Evolutionary conservation across 176 grass and related monocot species (phyloP).

Genomic region (Hyparrhenia diplandra): DNA sequence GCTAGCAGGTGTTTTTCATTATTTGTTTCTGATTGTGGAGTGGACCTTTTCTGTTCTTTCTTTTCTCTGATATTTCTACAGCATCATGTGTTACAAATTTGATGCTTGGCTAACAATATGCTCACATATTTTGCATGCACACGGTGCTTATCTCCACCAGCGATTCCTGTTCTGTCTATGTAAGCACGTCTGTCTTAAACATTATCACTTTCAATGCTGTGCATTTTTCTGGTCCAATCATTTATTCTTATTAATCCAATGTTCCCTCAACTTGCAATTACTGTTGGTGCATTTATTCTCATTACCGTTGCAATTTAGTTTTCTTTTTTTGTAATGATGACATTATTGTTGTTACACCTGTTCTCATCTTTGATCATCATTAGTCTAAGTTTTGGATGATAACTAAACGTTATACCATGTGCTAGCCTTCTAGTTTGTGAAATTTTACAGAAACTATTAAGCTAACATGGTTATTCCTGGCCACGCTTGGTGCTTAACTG

Average conservation of each 20-base stretch:
- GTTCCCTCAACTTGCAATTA: background rate
- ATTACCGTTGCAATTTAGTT: too few relatives aligned
- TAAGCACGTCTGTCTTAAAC: slow-evolving; percentile 44
- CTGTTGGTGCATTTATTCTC: too few relatives aligned
- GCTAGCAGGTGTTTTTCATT: background rate
- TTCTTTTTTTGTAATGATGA: background rate
- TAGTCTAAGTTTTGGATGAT: background rate
- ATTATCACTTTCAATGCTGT: background rate
- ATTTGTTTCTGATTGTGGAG: background rate
- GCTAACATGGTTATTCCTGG: too few relatives aligned
- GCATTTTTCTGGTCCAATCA: background rate
- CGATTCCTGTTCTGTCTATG: slow-evolving; percentile 99
- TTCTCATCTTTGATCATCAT: background rate
- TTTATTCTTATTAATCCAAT: background rate
- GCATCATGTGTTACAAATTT: background rate
- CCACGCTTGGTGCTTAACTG: background rate
- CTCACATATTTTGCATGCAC: slow-evolving; percentile 49
- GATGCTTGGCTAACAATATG: slow-evolving; percentile 35
- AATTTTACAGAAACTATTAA: background rate
- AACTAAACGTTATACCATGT: background rate
- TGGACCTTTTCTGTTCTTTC: background rate
- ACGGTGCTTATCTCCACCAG: slow-evolving; percentile 45
- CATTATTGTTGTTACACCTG: background rate
- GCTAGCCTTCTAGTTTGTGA: background rate
- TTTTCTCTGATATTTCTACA: background rate